These are phyloP conservation scores for Ascochyta lentis DNA, from an alignment of 2,329 filamentous ascomycete genomes.

Conservation along the genomic window DNA sequence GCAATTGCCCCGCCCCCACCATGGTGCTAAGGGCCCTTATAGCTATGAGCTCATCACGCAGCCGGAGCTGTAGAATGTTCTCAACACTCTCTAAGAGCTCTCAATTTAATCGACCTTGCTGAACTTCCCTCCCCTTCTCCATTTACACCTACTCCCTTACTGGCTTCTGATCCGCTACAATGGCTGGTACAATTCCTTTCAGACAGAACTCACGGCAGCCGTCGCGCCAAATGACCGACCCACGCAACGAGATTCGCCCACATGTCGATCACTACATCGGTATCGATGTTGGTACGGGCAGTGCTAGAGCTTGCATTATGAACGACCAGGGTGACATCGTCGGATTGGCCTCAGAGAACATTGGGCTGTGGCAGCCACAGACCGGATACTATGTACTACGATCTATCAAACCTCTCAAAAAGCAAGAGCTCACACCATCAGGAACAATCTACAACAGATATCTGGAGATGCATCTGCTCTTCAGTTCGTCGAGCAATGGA, in stretches of 20 bases:
- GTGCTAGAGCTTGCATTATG: constrained; percentile 94
- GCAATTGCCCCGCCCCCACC: constrained; percentile 43
- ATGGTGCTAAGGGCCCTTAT: constrained; percentile 30
- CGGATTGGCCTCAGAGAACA: constrained; percentile 60
- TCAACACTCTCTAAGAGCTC: constrained; percentile 39
- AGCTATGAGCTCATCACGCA: constrained; percentile 49
- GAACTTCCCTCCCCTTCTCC: background rate
- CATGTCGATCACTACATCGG: constrained; percentile 74
- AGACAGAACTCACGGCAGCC: constrained; percentile 38
- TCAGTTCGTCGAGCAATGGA: constrained; percentile 83
- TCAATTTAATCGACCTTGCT: constrained; percentile 4
- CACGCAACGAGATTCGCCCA: constrained; percentile 63
- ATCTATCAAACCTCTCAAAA: background rate
- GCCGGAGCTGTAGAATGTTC: constrained; percentile 32
- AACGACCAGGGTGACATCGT: constrained; percentile 89
- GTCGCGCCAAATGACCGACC: constrained; percentile 57
- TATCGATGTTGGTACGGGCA: constrained; percentile 95
- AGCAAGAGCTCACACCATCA: constrained; percentile 40
- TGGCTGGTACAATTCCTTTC: constrained; percentile 37
- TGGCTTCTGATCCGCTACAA: constrained; percentile 16
- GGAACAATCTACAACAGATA: constrained; percentile 98
- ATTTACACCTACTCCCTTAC: background rate
- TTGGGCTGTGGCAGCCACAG: constrained; percentile 61
- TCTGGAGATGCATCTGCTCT: constrained; percentile 92
- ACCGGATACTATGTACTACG: constrained; percentile 61